A percentile compares a stretch with the other conserved stretches of the same genome.
Evolutionary conservation across 2,329 filamentous ascomycete species (phyloP).

Genomic region (Pseudofabraea citricarpa): DNA sequence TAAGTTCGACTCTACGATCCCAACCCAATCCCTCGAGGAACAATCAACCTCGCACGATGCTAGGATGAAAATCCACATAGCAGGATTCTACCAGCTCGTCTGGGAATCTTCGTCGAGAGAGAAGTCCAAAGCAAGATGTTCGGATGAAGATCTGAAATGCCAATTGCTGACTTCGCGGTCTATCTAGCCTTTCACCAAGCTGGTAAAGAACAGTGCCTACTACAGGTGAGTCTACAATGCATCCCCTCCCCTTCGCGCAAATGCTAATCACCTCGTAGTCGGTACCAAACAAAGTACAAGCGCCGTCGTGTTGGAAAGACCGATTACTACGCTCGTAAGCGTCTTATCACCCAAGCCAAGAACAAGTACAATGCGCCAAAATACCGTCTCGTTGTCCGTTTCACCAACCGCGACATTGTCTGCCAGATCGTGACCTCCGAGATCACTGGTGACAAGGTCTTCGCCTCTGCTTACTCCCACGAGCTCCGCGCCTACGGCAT

Average conservation of each 20-base stretch:
- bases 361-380: constrained; percentile 99
- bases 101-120: constrained; percentile 14
- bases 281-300: constrained; percentile 99
- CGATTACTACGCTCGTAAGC: constrained; percentile 99
- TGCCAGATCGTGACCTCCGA: constrained; percentile 95
- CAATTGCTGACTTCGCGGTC: constrained; percentile 97
- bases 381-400: constrained; percentile 98
- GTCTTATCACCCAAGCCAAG: constrained; percentile 99
- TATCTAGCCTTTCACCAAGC: constrained; percentile 82
- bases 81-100: constrained; percentile 17
- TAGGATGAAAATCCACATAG: constrained; percentile 6
- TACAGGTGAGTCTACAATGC: constrained; percentile 67
- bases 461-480: constrained; percentile 88
- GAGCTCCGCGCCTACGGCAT: constrained; percentile 98
- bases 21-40: constrained; percentile 9
- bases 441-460: constrained; percentile 97
- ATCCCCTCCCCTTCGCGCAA: constrained; percentile 9
- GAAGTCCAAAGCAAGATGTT: constrained; percentile 98
- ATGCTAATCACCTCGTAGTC: constrained; percentile 48
- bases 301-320: constrained; percentile 95
- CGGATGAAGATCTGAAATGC: constrained; percentile 91
- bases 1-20: constrained; percentile 45
- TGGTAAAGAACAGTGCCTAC: constrained; percentile 97
- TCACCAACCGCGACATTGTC: constrained; percentile 99
- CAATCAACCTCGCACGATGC: constrained; percentile 1